These are phyloP conservation scores for Discostella stelligeroides DNA, from an alignment of 108 stramenopile genomes.

Conservation along the genomic window DNA sequence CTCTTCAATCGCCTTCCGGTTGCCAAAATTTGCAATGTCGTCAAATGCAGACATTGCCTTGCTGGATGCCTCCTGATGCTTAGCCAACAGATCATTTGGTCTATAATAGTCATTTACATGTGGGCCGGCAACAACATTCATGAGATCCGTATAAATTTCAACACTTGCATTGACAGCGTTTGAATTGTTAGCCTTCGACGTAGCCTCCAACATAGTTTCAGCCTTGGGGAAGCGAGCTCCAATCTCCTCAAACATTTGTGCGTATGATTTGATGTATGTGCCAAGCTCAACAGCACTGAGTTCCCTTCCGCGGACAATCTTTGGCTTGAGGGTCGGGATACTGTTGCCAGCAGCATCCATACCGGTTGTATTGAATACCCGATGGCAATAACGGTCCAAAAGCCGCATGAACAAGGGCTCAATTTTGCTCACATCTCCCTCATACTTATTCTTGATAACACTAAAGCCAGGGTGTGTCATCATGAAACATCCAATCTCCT, in stretches of 20 bases:
- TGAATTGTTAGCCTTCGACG: slow-evolving; percentile 92
- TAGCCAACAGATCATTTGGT: slow-evolving; percentile 74
- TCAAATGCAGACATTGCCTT: slow-evolving; percentile 79
- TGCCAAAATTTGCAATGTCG: slow-evolving; percentile 94
- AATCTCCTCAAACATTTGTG: slow-evolving; percentile 84
- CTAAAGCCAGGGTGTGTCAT: slow-evolving; percentile 96
- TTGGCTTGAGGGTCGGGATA: slow-evolving; percentile 66
- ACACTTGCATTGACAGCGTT: slow-evolving; percentile 85
- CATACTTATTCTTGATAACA: slow-evolving; percentile 93
- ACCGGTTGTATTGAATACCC: slow-evolving; percentile 79
- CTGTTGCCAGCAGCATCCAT: slow-evolving; percentile 33
- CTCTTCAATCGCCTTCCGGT: slow-evolving; percentile 65
- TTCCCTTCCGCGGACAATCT: slow-evolving; percentile 85
- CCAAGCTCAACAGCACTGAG: slow-evolving; percentile 92
- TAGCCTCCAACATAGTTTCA: slow-evolving; percentile 95
- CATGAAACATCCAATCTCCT: slow-evolving; percentile 85
- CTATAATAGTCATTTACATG: slow-evolving; percentile 70
- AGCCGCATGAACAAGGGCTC: slow-evolving; percentile 83
- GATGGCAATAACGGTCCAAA: slow-evolving; percentile 86
- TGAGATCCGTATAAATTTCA: slow-evolving; percentile 79
- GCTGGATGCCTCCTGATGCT: slow-evolving; percentile 57
- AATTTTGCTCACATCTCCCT: slow-evolving; percentile 86
- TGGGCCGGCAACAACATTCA: slow-evolving; percentile 90
- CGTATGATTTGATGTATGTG: slow-evolving; percentile 92
- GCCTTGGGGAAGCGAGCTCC: slow-evolving; percentile 95